Evolutionary conservation across 1,284 basidiomycete genomes (phyloP), one percentile per base, ranked within the genome.

Genomic region (Tylopilus sp.): DNA sequence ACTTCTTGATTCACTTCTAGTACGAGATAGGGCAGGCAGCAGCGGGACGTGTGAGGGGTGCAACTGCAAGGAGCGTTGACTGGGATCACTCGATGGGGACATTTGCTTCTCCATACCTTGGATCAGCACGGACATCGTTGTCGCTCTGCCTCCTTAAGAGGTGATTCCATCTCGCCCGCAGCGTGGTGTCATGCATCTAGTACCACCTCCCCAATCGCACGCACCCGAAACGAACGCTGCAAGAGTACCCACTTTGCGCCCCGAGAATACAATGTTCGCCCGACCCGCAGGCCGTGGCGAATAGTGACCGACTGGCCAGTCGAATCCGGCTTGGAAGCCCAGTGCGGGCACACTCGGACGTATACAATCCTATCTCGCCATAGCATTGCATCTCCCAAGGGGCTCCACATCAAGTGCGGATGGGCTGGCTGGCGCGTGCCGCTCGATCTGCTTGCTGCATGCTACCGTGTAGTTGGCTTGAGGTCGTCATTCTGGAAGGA

Each of bases 321-420:
- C 81, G 50, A 84, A 59, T 17, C 77, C 81, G 11, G 81, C 81
- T 61, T 84, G 82, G 53, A 83, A 83, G 1, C 18, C 82, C 80
- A 3, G 77, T 80, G 37, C 74, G 68, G 2, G 57, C 56, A 53
- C 74, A 85, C 54, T 79, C 76, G 29, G 66, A 51, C 3, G 73
- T 72, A 55, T 79, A 84, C 9, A 79, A 26, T 7, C 73, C 0
- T 12, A 36, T 17, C 51, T 57, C 2, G 54, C 65, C 8, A 81
- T 69, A 40, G 77, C 78, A 0, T 67, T 69, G 10, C 21, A 3
- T 79, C 76, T 8, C 79, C 76, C 3, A 72, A 55, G 15, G 84
- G 6, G 26, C 6, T 7, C 81, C 81, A 84, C 17, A 44, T 71
- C 26, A 68, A 49, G 44, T 6, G 50, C 46, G 17, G 67, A 60